These are phyloP conservation scores for Talaromyces liani DNA, from an alignment of 495 filamentous ascomycete species.

Conservation along the genomic window DNA sequence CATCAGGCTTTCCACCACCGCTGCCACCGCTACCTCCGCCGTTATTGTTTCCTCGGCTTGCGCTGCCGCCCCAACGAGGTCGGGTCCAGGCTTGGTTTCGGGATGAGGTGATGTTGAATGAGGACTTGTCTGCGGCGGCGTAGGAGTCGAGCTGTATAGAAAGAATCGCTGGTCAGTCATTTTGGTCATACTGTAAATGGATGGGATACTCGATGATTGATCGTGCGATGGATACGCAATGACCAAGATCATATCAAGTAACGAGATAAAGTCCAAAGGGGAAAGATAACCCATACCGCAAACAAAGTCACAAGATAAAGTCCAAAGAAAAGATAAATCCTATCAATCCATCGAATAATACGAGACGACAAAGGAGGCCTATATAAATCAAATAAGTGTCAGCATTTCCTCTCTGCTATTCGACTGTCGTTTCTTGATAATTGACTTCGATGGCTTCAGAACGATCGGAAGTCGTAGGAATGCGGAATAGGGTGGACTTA, in stretches of 20 bases:
- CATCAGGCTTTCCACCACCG: slow-evolving; percentile 16
- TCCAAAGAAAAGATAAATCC: slow-evolving; percentile 36
- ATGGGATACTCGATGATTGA: background rate
- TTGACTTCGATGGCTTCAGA: background rate
- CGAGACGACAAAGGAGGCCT: slow-evolving; percentile 39
- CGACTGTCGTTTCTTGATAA: background rate
- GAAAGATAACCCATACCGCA: slow-evolving; percentile 20
- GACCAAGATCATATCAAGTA: background rate
- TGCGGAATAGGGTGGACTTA: slow-evolving; percentile 17
- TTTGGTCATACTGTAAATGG: background rate
- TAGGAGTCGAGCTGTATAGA: slow-evolving; percentile 51
- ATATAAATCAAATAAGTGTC: background rate
- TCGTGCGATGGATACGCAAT: background rate
- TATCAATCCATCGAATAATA: slow-evolving; percentile 35
- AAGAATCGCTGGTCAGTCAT: slow-evolving; percentile 12
- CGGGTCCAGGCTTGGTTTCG: slow-evolving; percentile 15
- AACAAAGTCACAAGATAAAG: slow-evolving; percentile 37
- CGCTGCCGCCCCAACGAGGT: slow-evolving; percentile 19
- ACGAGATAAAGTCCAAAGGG: background rate
- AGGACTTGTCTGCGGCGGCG: slow-evolving; percentile 52
- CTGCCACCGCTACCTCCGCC: slow-evolving; percentile 19
- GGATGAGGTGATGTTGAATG: slow-evolving; percentile 47
- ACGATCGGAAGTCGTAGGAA: background rate
- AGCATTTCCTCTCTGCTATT: background rate
- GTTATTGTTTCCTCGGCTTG: slow-evolving; percentile 11